Conservation (phyloP, 352 stramenopile species). For the Globisporangium heterothallicum region DNA sequence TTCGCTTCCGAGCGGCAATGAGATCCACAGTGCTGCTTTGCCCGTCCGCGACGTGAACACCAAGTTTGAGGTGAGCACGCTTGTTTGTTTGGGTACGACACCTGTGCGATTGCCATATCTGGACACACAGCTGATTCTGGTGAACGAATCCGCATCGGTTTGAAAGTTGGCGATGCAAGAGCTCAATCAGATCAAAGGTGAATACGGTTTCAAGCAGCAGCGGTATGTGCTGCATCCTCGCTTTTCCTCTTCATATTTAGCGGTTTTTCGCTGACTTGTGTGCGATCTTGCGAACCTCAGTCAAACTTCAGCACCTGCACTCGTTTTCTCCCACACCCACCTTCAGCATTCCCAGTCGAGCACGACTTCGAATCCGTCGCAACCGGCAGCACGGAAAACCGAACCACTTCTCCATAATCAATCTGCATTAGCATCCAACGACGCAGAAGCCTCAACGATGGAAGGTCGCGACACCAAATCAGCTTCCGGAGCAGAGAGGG, state of each 20-base stretch:
- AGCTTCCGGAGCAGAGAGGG: neutral
- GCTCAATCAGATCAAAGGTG: conserved; percentile 38
- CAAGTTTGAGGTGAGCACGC: conserved; percentile 36
- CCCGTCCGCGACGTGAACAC: conserved; percentile 24
- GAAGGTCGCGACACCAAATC: too few species aligned
- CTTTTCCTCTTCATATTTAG: neutral
- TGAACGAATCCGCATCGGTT: neutral
- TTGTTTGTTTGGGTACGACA: neutral
- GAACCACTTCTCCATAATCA: neutral
- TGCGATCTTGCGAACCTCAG: conserved; percentile 5
- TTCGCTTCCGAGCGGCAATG: neutral
- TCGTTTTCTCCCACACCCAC: conserved; percentile 3
- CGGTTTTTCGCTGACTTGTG: neutral
- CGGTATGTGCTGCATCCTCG: conserved; percentile 10
- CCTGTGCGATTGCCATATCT: too few species aligned
- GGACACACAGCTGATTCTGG: too few species aligned
- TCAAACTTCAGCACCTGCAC: conserved; percentile 20
- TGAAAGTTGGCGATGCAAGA: conserved; percentile 42
- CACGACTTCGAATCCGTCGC: neutral
- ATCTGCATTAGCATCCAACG: neutral
- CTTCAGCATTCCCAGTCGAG: neutral
- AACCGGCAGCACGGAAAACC: neutral
- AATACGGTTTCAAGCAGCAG: conserved; percentile 31
- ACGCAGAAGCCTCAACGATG: neutral
- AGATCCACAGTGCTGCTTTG: neutral